A percentile compares a stretch with the other conserved stretches of the same genome.
Evolutionary conservation across 495 filamentous ascomycete species (phyloP).

Genomic region (Penicillium crystallinum): DNA sequence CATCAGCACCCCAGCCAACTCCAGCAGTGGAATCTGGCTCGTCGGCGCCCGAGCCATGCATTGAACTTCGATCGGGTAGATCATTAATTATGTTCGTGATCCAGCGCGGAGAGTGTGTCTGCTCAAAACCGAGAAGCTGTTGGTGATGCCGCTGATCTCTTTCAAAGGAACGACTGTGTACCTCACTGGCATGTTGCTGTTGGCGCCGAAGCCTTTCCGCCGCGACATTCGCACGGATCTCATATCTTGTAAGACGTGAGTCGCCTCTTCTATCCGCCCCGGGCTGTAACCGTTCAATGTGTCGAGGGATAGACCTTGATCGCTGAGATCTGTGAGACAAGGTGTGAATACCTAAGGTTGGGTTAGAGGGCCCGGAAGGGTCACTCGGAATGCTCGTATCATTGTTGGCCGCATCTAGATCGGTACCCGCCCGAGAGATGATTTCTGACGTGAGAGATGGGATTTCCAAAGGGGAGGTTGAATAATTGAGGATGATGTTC

Average conservation of each 20-base stretch:
- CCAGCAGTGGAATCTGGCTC: constrained; percentile 56
- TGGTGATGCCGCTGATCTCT: constrained; percentile 32
- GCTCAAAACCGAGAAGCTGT: constrained; percentile 29
- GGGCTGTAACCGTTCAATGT: constrained; percentile 23
- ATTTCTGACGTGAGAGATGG: constrained; percentile 21
- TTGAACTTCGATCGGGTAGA: constrained; percentile 32
- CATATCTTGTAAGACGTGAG: constrained; percentile 27
- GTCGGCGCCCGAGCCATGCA: constrained; percentile 29
- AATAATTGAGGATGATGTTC: constrained; percentile 34
- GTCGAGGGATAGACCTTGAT: constrained; percentile 31
- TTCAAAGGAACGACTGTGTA: constrained; percentile 29
- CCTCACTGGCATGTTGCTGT: constrained; percentile 36
- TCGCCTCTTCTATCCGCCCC: constrained; percentile 29
- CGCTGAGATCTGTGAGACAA: constrained; percentile 27
- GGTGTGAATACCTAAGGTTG: constrained; percentile 7
- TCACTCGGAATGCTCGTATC: constrained; percentile 10
- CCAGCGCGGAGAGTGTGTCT: constrained; percentile 40
- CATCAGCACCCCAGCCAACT: constrained; percentile 64
- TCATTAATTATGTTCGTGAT: constrained; percentile 40
- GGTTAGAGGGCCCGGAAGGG: constrained; percentile 1
- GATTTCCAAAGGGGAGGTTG: constrained; percentile 34
- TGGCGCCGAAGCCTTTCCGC: constrained; percentile 41
- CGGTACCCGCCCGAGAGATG: constrained; percentile 10
- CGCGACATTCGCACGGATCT: constrained; percentile 37
- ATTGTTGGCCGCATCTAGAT: constrained; percentile 15